Base-by-base conservation (phyloP, 2,329 filamentous ascomycete species). In the Proliferodiscus dingleyae region DNA sequence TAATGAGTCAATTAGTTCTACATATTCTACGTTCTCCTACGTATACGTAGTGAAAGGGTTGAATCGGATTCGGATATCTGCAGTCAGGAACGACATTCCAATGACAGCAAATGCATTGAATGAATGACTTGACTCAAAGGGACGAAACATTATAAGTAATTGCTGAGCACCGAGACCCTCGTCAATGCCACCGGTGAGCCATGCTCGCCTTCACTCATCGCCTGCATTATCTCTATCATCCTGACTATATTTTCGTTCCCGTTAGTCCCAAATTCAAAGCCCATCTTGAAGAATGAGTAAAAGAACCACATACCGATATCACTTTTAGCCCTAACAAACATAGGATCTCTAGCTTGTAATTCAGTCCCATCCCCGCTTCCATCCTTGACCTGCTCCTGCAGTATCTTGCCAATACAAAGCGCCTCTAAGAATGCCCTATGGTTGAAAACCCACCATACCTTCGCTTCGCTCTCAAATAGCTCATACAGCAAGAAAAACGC, bases 381-480 rank as follows among this genome's bases (percentile, higher is more conserved):
- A n/a, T 76, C 71, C 30, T 67, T 69, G 3, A 64, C 60, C 16
- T 71, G 69, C 60, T 81, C 77, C 32, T 72, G 68, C 46, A 84
- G 62, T 19, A 82, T 73, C 50, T 74, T 75, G 18, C 78, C 78
- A 38, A 85, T 86, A 65, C 79, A 87, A 60, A 83, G 63, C 24
- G 83, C 83, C 68, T 90, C 86, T 42, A 90, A 72, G 60, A 90
- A 90, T 0, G 86, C 86, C 1, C 87, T 72, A 61, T 90, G 87
- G 62, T 89, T 87, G 55, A 89, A 88, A 1, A 88, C 85, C 86
- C 86, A 91, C 86, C 86, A 90, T 1, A 89, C 85, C 11, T 81
- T 75, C 1, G 85, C 84, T 67, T 91, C 87, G 13, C 71, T 71
- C 54, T 83, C 79, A 51, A 89, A 81, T 10, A 87, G 67, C 29